phyloP scores from a whole-genome alignment of 441 rosid genomes.

The Bocquillonia castaneifolia region DNA sequence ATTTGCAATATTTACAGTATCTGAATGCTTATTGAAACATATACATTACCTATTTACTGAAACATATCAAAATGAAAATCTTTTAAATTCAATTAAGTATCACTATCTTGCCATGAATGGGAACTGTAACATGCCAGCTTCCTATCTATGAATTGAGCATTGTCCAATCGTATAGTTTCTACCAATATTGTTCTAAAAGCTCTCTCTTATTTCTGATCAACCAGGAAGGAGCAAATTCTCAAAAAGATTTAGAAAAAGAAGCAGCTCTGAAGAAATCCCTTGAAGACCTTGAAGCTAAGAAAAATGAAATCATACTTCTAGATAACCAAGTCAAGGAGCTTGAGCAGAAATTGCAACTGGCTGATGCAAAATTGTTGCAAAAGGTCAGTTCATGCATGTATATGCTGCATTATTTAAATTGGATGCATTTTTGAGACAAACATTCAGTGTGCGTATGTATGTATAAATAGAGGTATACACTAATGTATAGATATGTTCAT shows the following conservation, averaged over 20 bases:
- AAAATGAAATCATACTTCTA: slow-evolving; percentile 44
- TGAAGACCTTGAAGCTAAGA: slow-evolving; percentile 65
- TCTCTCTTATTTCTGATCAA: slow-evolving; percentile 12
- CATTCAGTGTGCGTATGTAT: no score
- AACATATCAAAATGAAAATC: slow-evolving; percentile 48
- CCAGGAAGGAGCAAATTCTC: slow-evolving; percentile 54
- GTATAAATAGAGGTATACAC: no score
- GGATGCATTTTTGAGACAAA: no score
- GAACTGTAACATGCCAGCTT: background rate
- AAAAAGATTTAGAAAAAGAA: slow-evolving; percentile 49
- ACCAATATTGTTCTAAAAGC: background rate
- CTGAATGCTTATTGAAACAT: background rate
- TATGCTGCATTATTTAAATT: background rate
- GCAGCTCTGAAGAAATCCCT: slow-evolving; percentile 54
- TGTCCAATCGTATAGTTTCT: background rate
- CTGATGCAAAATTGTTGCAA: slow-evolving; percentile 43
- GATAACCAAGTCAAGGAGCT: slow-evolving; percentile 61
- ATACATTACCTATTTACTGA: slow-evolving; percentile 47
- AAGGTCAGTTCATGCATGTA: slow-evolving; percentile 45
- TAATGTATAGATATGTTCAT: no score
- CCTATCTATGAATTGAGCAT: background rate
- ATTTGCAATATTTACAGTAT: background rate
- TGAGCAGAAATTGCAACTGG: slow-evolving; percentile 58
- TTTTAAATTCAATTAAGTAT: slow-evolving; percentile 44
- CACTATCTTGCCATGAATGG: background rate